Evolutionary conservation across 768 basidiomycete species (phyloP).

Genomic region (Hortiboletus campestris): DNA sequence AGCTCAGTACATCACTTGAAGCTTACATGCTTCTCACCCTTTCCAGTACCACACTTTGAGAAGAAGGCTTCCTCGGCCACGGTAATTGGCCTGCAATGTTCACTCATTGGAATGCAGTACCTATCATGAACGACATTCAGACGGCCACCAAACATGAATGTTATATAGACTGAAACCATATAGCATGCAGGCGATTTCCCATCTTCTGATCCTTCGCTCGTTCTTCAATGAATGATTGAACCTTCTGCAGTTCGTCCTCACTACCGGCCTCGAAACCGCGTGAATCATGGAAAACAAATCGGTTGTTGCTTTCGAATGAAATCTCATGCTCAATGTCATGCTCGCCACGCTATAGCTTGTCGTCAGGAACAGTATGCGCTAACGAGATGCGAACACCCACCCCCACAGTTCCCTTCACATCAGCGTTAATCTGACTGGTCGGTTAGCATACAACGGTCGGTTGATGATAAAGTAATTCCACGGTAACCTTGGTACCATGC

Average conservation of each 20-base stretch:
- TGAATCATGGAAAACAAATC: constrained; percentile 44
- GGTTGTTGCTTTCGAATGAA: constrained; percentile 29
- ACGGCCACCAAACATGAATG: too few relatives aligned
- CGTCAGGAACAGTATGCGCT: not conserved
- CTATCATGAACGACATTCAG: constrained; percentile 18
- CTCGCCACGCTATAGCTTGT: not conserved
- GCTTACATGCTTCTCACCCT: not conserved
- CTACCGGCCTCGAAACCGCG: constrained; percentile 39
- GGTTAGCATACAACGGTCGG: not conserved
- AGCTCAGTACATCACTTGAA: not conserved
- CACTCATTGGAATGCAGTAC: constrained; percentile 38
- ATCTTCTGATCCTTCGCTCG: constrained; percentile 15
- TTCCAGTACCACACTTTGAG: constrained; percentile 12
- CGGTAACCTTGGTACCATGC: constrained; percentile 17
- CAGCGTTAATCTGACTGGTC: not conserved
- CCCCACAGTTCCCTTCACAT: not conserved
- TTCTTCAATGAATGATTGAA: constrained; percentile 32
- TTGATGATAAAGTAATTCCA: not conserved
- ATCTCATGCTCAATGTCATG: constrained; percentile 11
- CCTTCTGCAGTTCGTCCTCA: constrained; percentile 26
- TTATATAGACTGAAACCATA: too few relatives aligned
- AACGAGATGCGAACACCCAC: not conserved
- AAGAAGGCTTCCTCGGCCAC: constrained; percentile 34
- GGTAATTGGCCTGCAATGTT: too few relatives aligned
- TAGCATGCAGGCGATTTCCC: constrained; percentile 35